phyloP scores from a whole-genome alignment of 2,329 filamentous ascomycete genomes.

The Dactylonectria macrodidyma region DNA sequence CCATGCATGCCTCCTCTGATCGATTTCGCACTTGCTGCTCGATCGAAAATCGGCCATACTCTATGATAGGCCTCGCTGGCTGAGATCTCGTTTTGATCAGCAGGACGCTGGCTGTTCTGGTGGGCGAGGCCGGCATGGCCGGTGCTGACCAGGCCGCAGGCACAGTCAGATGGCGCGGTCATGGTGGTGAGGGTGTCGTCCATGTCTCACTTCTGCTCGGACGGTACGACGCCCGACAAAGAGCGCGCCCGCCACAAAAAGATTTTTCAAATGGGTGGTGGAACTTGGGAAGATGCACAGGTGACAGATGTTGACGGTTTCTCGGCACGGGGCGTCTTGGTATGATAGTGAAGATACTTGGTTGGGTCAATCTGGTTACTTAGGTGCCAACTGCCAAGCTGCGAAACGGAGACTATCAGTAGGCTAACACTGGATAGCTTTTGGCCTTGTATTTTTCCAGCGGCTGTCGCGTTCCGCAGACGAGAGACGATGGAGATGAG shows the following conservation, averaged over 20 bases:
- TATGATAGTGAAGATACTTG: background rate
- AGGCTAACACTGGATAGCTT: background rate
- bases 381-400: too few relatives aligned
- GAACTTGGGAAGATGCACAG: conserved; percentile 30
- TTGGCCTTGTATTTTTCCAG: conserved; percentile 1
- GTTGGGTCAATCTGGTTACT: too few relatives aligned
- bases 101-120: conserved; percentile 45
- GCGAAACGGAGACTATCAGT: too few relatives aligned
- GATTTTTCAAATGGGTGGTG: background rate
- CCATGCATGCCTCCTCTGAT: conserved; percentile 45
- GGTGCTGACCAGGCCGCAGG: conserved; percentile 37
- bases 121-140: conserved; percentile 34
- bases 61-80: conserved; percentile 36
- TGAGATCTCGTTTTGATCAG: conserved; percentile 30
- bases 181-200: conserved; percentile 46
- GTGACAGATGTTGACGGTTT: background rate
- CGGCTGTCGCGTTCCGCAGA: conserved; percentile 25
- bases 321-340: background rate
- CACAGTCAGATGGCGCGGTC: conserved; percentile 50
- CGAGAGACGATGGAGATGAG: background rate
- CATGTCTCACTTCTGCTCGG: conserved; percentile 46
- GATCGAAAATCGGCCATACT: conserved; percentile 52
- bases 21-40: conserved; percentile 48
- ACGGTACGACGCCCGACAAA: conserved; percentile 31
- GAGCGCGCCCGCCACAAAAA: conserved; percentile 1